Evolutionary conservation across 2,329 filamentous ascomycete species (phyloP).

Genomic region (Pestalotiopsis sp.): DNA sequence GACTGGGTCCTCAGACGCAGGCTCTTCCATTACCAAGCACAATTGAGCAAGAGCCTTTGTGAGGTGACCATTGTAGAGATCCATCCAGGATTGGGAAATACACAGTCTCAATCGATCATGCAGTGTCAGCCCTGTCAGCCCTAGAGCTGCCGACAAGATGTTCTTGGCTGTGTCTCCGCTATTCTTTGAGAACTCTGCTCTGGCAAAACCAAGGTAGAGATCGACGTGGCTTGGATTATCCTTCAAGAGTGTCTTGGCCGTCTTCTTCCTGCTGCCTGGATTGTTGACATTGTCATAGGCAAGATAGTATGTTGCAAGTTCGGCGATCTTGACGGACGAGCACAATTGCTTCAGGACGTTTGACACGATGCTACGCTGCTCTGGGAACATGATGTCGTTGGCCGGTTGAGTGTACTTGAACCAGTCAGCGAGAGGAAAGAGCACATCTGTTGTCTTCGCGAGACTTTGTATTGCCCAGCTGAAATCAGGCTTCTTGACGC

Average conservation of each 20-base stretch:
- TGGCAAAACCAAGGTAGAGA: constrained; percentile 79
- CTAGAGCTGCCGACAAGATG: constrained; percentile 68
- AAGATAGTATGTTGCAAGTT: constrained; percentile 70
- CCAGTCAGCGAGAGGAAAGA: constrained; percentile 50
- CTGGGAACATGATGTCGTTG: constrained; percentile 27
- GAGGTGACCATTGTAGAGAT: constrained; percentile 49
- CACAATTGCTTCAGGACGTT: constrained; percentile 62
- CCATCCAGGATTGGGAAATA: constrained; percentile 69
- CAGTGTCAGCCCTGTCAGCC: constrained; percentile 25
- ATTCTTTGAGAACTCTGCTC: constrained; percentile 66
- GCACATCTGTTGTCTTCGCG: constrained; percentile 41
- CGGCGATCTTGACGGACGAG: constrained; percentile 43
- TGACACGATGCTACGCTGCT: constrained; percentile 49
- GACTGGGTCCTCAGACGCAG: constrained; percentile 18
- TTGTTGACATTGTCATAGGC: constrained; percentile 65
- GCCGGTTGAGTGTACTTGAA: constrained; percentile 43
- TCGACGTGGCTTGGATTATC: constrained; percentile 62
- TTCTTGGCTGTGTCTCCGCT: constrained; percentile 61
- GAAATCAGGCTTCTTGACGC: constrained; percentile 23
- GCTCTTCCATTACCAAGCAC: constrained; percentile 39
- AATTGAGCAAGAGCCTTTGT: constrained; percentile 39
- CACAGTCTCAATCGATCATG: constrained; percentile 46
- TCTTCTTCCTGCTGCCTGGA: constrained; percentile 62
- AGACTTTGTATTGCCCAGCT: constrained; percentile 26
- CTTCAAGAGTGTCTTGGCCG: constrained; percentile 75